These are phyloP conservation scores for Alternaria rosae DNA, from an alignment of 2,329 filamentous ascomycete genomes.

Conservation along the genomic window DNA sequence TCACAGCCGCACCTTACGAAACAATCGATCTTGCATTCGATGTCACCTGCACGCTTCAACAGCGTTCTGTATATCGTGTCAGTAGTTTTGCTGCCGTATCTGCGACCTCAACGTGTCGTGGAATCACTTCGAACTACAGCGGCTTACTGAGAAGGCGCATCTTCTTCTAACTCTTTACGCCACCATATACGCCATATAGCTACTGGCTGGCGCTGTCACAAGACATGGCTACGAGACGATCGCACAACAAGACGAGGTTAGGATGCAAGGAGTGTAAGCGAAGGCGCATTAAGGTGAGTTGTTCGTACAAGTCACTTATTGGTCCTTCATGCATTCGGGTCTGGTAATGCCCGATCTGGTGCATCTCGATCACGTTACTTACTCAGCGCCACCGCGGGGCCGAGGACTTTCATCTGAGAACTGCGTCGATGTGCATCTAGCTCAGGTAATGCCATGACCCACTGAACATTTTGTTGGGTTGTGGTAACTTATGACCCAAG, in stretches of 20 bases:
- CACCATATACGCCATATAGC: constrained; percentile 12
- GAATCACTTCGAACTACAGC: not conserved
- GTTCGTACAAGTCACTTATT: not conserved
- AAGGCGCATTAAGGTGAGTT: constrained; percentile 45
- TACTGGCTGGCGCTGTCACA: not conserved
- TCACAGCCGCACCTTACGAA: constrained; percentile 19
- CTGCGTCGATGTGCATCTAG: not conserved
- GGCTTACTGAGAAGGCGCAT: not conserved
- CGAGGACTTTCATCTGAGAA: not conserved
- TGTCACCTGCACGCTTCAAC: constrained; percentile 16
- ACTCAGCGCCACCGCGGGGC: not conserved
- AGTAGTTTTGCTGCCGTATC: not conserved
- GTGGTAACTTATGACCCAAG: not conserved
- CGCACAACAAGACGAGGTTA: constrained; percentile 47
- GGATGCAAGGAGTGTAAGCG: constrained; percentile 47
- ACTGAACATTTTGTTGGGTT: not conserved
- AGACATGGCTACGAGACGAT: constrained; percentile 39
- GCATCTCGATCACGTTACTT: not conserved
- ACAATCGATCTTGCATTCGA: constrained; percentile 5
- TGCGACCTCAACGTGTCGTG: constrained; percentile 10
- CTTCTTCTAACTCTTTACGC: not conserved
- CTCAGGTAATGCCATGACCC: not conserved
- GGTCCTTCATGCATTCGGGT: not conserved
- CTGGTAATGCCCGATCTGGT: not conserved
- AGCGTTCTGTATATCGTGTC: constrained; percentile 1